Base-by-base conservation (phyloP, 1,139 yeast species). In the Hyphopichia burtonii region DNA sequence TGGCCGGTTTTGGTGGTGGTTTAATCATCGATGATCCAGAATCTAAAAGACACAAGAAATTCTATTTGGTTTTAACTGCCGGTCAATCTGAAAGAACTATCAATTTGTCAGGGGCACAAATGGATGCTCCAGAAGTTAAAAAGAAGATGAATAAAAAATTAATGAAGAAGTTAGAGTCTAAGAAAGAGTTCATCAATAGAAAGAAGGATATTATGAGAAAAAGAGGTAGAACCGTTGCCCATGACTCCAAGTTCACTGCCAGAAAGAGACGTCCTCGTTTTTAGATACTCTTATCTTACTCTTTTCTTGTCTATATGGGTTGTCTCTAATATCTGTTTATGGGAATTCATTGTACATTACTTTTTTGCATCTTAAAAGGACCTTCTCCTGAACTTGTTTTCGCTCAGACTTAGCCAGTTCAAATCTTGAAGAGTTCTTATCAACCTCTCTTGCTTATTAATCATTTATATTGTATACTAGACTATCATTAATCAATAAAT, bases 1-100 rank as follows among this genome's bases (percentile, higher is more conserved):
- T 87, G 5, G 87, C 98, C 0, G 99, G 99, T 2, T 93, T 93
- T 62, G 94, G 90, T 41, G 98, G 99, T 55, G 99, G 99, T 48
- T 72, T 93, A 49, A 87, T 94, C 15, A 78, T 93, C 38, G 99
- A 94, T 63, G 94, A 90, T 49, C 96, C 96, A 3, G 97, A 91
- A 55, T 83, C 93, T 36, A 90, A 88, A 61, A 87, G 88, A 65
- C 88, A 93, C 59, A 89, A 85, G 63, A 93, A 93, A 65, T 88
- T 86, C 63, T 93, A 93, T 60, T 68, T 93, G 48, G 97, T 93
- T 17, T 71, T 93, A 49, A 86, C 93, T 40, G 96, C 98, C 0
- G 98, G 99, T 44, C 73, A 80, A 37, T 74, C 89, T 33, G 85
- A 80, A 20, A 76, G 84, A 53, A 76, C 73, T 17, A 69, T 87